Percentiles rank a stretch among this genome's conserved stretches.
These are phyloP conservation scores for Oryza glumipatula DNA, from an alignment of 176 grass and related monocot genomes.

Conservation along the genomic window DNA sequence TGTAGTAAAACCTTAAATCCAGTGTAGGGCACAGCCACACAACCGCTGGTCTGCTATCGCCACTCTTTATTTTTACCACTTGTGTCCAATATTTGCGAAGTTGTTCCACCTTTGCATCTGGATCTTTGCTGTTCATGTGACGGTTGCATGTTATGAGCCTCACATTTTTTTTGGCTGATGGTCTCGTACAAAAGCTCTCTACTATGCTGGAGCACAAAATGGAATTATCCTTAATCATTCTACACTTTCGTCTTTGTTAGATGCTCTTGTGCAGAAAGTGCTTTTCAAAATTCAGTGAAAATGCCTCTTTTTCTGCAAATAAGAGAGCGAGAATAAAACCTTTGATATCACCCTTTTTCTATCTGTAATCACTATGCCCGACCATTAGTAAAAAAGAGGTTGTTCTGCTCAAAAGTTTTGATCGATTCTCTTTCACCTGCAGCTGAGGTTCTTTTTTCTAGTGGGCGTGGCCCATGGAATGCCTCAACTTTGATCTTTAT, in stretches of 20 bases:
- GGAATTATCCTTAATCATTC: conserved; percentile 33
- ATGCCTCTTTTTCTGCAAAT: conserved; percentile 23
- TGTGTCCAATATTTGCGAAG: conserved; percentile 16
- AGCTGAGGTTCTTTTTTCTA: conserved; percentile 18
- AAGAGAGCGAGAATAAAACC: conserved; percentile 1
- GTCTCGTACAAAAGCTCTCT: conserved; percentile 21
- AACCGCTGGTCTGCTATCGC: conserved; percentile 11
- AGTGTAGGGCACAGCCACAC: conserved; percentile 23
- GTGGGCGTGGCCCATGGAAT: conserved; percentile 30
- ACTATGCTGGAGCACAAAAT: conserved; percentile 16
- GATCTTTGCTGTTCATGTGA: background rate
- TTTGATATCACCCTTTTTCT: background rate
- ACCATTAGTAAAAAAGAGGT: conserved; percentile 36
- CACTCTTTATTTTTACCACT: conserved; percentile 5
- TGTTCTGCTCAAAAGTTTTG: conserved; percentile 5
- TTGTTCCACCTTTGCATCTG: background rate
- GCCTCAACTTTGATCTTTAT: background rate
- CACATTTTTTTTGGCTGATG: background rate
- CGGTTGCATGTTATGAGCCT: background rate
- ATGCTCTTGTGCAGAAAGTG: conserved; percentile 25
- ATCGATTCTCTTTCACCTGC: conserved; percentile 20
- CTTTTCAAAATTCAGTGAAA: background rate
- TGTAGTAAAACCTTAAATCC: conserved; percentile 37
- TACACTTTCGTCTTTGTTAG: conserved; percentile 16
- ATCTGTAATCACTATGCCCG: conserved; percentile 30